A percentile compares a stretch with the other conserved stretches of the same genome.
Evolutionary conservation across 345 rosid genomes (phyloP).

Genomic region (Moricandia arvensis): DNA sequence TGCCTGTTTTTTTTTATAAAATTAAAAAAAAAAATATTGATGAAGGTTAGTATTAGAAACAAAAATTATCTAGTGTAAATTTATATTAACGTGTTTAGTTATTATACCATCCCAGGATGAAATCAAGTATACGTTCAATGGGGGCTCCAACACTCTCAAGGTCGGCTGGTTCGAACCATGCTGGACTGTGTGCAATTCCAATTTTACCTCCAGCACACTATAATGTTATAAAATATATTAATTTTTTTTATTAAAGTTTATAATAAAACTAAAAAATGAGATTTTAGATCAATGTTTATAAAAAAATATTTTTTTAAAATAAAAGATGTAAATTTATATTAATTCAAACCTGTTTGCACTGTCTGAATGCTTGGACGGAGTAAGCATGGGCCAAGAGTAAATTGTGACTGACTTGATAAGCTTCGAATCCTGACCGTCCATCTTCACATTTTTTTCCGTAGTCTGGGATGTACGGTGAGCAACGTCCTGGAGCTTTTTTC

Average conservation of each 20-base stretch:
- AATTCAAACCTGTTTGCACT: conserved; percentile 28
- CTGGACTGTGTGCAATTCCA: conserved; percentile 40
- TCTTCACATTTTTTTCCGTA: neutral
- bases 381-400: conserved; percentile 29
- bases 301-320: neutral
- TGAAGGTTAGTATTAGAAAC: too few species aligned
- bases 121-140: conserved; percentile 34
- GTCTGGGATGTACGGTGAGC: conserved; percentile 17
- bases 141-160: conserved; percentile 13
- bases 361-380: conserved; percentile 15
- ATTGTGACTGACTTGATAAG: conserved; percentile 36
- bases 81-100: neutral
- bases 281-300: neutral
- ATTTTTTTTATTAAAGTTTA: too few species aligned
- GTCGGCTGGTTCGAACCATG: conserved; percentile 38
- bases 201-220: conserved; percentile 36
- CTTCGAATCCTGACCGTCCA: conserved; percentile 39
- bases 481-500: conserved; percentile 39
- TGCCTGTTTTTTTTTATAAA: too few species aligned
- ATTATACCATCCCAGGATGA: conserved; percentile 38
- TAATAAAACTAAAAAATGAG: too few species aligned
- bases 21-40: neutral
- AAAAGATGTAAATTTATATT: neutral
- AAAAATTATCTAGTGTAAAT: neutral
- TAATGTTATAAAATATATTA: too few species aligned